These are phyloP conservation scores for Stagonosporopsis vannaccii DNA, from an alignment of 2,329 filamentous ascomycete genomes.

Conservation along the genomic window DNA sequence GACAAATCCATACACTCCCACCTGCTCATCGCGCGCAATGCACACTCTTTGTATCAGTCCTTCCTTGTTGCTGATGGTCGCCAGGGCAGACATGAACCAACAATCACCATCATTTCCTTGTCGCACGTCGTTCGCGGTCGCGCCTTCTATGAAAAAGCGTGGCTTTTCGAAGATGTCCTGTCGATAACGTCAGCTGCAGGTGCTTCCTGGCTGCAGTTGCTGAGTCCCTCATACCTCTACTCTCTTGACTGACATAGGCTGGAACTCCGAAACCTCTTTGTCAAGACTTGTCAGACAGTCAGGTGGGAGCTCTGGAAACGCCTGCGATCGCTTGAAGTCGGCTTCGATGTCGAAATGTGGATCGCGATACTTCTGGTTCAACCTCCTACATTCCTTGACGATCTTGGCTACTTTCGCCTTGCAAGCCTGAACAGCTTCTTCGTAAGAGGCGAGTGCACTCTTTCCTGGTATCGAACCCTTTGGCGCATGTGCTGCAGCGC, in stretches of 20 bases:
- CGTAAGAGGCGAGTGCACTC: slow-evolving; percentile 71
- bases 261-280: slow-evolving; percentile 49
- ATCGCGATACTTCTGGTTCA: slow-evolving; percentile 87
- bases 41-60: slow-evolving; percentile 76
- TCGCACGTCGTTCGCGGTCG: slow-evolving; percentile 77
- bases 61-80: slow-evolving; percentile 76
- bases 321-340: slow-evolving; percentile 66
- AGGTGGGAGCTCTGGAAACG: slow-evolving; percentile 40
- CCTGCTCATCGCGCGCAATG: slow-evolving; percentile 73
- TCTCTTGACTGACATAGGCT: slow-evolving; percentile 76
- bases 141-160: slow-evolving; percentile 78
- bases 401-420: slow-evolving; percentile 66
- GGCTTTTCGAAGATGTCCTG: slow-evolving; percentile 81
- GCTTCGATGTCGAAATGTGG: slow-evolving; percentile 86
- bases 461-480: slow-evolving; percentile 65
- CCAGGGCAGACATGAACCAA: slow-evolving; percentile 84
- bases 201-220: background rate
- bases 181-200: slow-evolving; percentile 19
- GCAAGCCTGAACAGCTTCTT: slow-evolving; percentile 75
- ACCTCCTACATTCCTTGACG: slow-evolving; percentile 69
- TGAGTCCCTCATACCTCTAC: slow-evolving; percentile 57
- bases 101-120: slow-evolving; percentile 83
- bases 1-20: slow-evolving; percentile 86
- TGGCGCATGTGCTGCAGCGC: slow-evolving; percentile 63
- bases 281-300: slow-evolving; percentile 62